A percentile compares a stretch with the other conserved stretches of the same genome.
Evolutionary conservation across 1,284 basidiomycete species (phyloP).

Genomic region (Anthracocystis walkeri): DNA sequence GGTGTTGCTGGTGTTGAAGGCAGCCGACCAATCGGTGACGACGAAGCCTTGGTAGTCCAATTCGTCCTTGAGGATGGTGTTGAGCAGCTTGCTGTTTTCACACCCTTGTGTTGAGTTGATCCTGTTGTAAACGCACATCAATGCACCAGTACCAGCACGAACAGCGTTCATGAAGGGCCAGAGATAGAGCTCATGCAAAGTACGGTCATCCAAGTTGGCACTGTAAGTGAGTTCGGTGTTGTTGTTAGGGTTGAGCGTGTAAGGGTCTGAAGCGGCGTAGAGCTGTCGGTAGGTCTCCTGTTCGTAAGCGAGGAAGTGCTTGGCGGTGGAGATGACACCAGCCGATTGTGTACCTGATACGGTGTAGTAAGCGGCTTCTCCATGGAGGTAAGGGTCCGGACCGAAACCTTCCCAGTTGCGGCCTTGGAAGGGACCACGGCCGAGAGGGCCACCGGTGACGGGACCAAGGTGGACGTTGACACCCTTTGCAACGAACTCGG

Average conservation of each 20-base stretch:
- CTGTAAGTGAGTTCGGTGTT: slow-evolving; percentile 70
- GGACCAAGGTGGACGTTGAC: slow-evolving; percentile 52
- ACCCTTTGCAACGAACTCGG: slow-evolving; percentile 46
- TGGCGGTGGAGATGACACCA: slow-evolving; percentile 41
- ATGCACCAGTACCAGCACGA: slow-evolving; percentile 37
- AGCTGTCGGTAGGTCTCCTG: slow-evolving; percentile 44
- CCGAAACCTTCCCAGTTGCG: slow-evolving; percentile 51
- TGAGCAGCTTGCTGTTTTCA: slow-evolving; percentile 32
- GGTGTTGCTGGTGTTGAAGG: slow-evolving; percentile 39
- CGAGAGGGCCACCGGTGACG: slow-evolving; percentile 66
- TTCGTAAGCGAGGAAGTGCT: slow-evolving; percentile 51
- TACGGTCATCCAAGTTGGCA: slow-evolving; percentile 43
- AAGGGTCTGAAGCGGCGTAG: slow-evolving; percentile 38
- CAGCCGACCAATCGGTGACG: slow-evolving; percentile 45
- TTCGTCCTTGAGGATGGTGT: slow-evolving; percentile 50
- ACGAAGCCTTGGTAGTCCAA: slow-evolving; percentile 46
- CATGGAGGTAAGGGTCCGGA: slow-evolving; percentile 44
- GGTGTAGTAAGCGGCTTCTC: slow-evolving; percentile 42
- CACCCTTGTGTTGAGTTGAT: slow-evolving; percentile 28
- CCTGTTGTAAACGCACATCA: slow-evolving; percentile 44
- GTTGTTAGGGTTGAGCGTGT: slow-evolving; percentile 46
- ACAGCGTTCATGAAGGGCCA: slow-evolving; percentile 51
- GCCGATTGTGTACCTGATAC: slow-evolving; percentile 39
- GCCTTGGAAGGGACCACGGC: slow-evolving; percentile 40
- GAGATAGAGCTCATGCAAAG: slow-evolving; percentile 50